These are phyloP conservation scores for Rhododendron ferrugineum DNA, from an alignment of 148 eudicot species.

Conservation along the genomic window DNA sequence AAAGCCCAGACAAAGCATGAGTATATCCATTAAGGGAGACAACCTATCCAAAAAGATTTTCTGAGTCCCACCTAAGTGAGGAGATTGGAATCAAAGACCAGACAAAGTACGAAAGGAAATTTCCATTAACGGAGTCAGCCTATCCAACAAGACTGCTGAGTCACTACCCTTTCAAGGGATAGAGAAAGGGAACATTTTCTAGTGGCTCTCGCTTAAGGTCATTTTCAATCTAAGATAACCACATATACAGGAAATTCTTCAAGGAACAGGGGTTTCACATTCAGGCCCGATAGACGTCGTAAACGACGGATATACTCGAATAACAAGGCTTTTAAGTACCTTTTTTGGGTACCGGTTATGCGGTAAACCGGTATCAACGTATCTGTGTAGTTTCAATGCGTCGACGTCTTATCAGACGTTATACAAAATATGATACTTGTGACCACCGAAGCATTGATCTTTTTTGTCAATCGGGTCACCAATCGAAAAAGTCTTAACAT, in stretches of 20 bases:
- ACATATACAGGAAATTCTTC: not conserved
- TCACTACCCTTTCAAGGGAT: slow-evolving; percentile 3
- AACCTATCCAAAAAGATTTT: not conserved
- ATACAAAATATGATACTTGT: not conserved
- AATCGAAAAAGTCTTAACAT: not conserved
- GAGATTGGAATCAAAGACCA: not conserved
- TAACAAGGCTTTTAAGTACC: not conserved
- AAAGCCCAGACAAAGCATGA: not conserved
- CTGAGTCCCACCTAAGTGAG: not conserved
- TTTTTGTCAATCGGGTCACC: not conserved
- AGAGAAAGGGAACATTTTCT: not conserved
- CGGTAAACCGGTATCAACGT: not conserved
- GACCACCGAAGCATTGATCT: not conserved
- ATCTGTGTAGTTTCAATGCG: not conserved
- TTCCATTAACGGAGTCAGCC: not conserved
- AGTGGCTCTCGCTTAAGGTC: slow-evolving; percentile 1
- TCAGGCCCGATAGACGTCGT: not conserved
- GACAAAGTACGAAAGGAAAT: not conserved
- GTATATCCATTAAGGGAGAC: not conserved
- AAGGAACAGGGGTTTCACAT: not conserved
- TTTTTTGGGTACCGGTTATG: not conserved
- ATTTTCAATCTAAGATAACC: not conserved
- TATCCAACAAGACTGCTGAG: not conserved
- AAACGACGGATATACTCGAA: not conserved
- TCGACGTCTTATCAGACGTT: not conserved